Conservation (phyloP, 306 rosid species). For the Sindora glabra region DNA sequence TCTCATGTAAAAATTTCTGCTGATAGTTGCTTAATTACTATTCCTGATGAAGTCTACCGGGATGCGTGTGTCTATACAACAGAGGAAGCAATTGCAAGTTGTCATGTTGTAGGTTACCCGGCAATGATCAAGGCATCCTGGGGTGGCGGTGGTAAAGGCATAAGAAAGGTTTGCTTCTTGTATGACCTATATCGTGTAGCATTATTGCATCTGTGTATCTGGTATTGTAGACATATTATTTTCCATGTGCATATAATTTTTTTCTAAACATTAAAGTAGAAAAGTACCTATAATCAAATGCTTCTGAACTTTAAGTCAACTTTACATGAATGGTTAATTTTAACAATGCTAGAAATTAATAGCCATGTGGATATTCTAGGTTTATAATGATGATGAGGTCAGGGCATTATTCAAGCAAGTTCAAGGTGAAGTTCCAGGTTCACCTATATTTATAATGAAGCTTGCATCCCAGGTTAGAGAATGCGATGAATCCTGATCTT, state of each 20-base stretch:
- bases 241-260: not conserved
- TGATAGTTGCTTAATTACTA: slow-evolving; percentile 58
- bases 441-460: slow-evolving; percentile 98
- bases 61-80: slow-evolving; percentile 97
- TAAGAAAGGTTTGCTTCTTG: slow-evolving; percentile 81
- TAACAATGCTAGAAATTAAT: slow-evolving; percentile 11
- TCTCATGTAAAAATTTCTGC: slow-evolving; percentile 88
- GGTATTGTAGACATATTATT: slow-evolving; percentile 5
- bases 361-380: slow-evolving; percentile 41
- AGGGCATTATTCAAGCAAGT: slow-evolving; percentile 99
- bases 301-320: slow-evolving; percentile 4
- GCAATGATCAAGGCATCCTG: slow-evolving; percentile 99
- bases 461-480: slow-evolving; percentile 92
- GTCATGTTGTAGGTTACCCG: slow-evolving; percentile 96
- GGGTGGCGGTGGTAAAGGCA: slow-evolving; percentile 99
- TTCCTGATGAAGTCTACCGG: slow-evolving; percentile 84
- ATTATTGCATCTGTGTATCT: not conserved
- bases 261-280: slow-evolving; percentile 5
- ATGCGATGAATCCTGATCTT: slow-evolving; percentile 18
- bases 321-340: slow-evolving; percentile 4
- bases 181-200: not conserved
- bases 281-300: not conserved
- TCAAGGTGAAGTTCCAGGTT: slow-evolving; percentile 99
- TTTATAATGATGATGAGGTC: slow-evolving; percentile 96
- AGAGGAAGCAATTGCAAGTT: slow-evolving; percentile 94